Evolutionary conservation across 2,329 filamentous ascomycete genomes (phyloP).

Genomic region (Parafenestella ontariensis): DNA sequence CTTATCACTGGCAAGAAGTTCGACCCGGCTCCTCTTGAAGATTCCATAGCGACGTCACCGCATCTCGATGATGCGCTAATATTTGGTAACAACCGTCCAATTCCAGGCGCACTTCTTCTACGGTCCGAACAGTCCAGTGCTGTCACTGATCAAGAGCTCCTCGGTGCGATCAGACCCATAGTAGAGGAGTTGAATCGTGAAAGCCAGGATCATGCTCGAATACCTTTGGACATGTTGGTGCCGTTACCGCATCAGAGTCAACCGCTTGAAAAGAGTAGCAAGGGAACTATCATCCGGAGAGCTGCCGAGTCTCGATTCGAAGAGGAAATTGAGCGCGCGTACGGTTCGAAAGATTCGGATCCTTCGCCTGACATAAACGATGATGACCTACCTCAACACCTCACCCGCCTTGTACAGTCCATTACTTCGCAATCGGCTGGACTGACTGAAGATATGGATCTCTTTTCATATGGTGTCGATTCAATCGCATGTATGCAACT

Average conservation of each 20-base stretch:
- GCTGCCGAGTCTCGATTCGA: slow-evolving; percentile 60
- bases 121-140: slow-evolving; percentile 40
- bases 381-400: slow-evolving; percentile 30
- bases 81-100: slow-evolving; percentile 65
- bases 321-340: slow-evolving; percentile 56
- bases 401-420: slow-evolving; percentile 26
- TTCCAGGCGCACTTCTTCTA: slow-evolving; percentile 65
- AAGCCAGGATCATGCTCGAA: slow-evolving; percentile 59
- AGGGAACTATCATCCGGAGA: slow-evolving; percentile 64
- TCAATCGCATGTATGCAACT: slow-evolving; percentile 66
- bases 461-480: slow-evolving; percentile 67
- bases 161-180: slow-evolving; percentile 52
- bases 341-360: slow-evolving; percentile 40
- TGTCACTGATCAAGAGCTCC: slow-evolving; percentile 47
- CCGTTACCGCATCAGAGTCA: slow-evolving; percentile 49
- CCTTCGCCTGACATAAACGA: slow-evolving; percentile 30
- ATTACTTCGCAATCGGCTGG: slow-evolving; percentile 29
- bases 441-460: slow-evolving; percentile 54
- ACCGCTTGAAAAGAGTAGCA: slow-evolving; percentile 66
- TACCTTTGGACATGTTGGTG: slow-evolving; percentile 60
- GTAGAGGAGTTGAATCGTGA: slow-evolving; percentile 58
- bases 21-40: slow-evolving; percentile 68
- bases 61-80: slow-evolving; percentile 64
- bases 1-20: slow-evolving; percentile 74
- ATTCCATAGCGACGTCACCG: slow-evolving; percentile 56